Evolutionary conservation across 2,329 filamentous ascomycete species (phyloP).

Genomic region (Ciborinia camelliae): DNA sequence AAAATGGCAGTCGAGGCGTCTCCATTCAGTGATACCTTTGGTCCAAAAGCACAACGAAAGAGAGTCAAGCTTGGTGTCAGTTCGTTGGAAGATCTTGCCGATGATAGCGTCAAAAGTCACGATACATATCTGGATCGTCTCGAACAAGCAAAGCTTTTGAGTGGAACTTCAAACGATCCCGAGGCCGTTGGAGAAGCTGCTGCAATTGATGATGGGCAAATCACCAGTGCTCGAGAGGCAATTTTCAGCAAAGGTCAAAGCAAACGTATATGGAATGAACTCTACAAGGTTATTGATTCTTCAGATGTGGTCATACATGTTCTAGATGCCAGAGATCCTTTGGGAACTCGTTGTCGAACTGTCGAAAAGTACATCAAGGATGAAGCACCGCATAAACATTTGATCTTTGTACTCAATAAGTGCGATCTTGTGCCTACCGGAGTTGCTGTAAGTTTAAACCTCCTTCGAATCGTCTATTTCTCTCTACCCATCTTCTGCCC

Average conservation of each 20-base stretch:
- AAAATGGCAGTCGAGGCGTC: conserved; percentile 90
- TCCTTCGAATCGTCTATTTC: background rate
- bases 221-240: conserved; percentile 69
- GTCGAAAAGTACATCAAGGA: conserved; percentile 91
- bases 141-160: conserved; percentile 74
- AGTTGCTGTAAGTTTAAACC: conserved; percentile 77
- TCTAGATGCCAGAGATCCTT: conserved; percentile 81
- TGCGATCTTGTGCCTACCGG: conserved; percentile 88
- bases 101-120: conserved; percentile 74
- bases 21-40: conserved; percentile 86
- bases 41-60: conserved; percentile 89
- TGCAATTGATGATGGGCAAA: conserved; percentile 43
- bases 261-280: conserved; percentile 95
- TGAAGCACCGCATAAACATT: conserved; percentile 93
- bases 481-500: conserved; percentile 19
- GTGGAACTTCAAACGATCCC: conserved; percentile 59
- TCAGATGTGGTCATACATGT: conserved; percentile 96
- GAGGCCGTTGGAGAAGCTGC: conserved; percentile 46
- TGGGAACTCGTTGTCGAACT: conserved; percentile 84
- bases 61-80: conserved; percentile 83
- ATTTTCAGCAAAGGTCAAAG: conserved; percentile 94
- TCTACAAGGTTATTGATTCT: conserved; percentile 93
- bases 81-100: conserved; percentile 77
- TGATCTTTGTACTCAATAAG: conserved; percentile 88
- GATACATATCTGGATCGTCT: conserved; percentile 76